phyloP scores from a whole-genome alignment of 805 yeast genomes.

The Phaffomyces thermotolerans region DNA sequence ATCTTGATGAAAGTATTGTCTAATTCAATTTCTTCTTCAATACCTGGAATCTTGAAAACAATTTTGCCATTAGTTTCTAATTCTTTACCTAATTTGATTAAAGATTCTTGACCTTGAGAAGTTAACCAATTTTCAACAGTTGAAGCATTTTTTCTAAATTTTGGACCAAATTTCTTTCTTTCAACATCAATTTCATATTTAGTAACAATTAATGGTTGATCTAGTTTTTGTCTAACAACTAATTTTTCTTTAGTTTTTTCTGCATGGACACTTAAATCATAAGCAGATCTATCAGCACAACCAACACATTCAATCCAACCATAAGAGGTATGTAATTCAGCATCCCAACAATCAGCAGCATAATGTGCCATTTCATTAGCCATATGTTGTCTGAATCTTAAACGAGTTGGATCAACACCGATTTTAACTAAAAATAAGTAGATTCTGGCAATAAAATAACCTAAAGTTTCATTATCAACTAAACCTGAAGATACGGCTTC shows the following conservation, averaged over 20 bases:
- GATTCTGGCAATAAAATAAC: constrained; percentile 94
- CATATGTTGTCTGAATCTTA: constrained; percentile 98
- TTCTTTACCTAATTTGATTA: constrained; percentile 68
- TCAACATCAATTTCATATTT: constrained; percentile 78
- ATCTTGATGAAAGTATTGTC: constrained; percentile 68
- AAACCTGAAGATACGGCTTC: constrained; percentile 84
- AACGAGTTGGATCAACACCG: constrained; percentile 78
- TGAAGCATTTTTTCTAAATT: constrained; percentile 95
- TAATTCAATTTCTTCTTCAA: constrained; percentile 59
- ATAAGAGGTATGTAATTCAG: constrained; percentile 88
- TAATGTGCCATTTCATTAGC: constrained; percentile 99
- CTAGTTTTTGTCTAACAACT: constrained; percentile 85
- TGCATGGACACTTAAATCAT: constrained; percentile 91
- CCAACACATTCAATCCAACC: constrained; percentile 99
- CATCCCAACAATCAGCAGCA: constrained; percentile 99
- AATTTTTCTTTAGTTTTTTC: constrained; percentile 92
- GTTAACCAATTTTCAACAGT: constrained; percentile 75
- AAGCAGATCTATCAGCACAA: constrained; percentile 98
- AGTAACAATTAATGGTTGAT: constrained; percentile 78
- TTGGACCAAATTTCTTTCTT: constrained; percentile 96
- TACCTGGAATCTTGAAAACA: constrained; percentile 57
- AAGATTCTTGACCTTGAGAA: constrained; percentile 75
- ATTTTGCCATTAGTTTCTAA: constrained; percentile 57
- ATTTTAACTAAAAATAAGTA: constrained; percentile 75
- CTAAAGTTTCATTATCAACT: constrained; percentile 95